Base-by-base conservation (phyloP, 768 basidiomycete genomes). In the Lyophyllum shimeji region DNA sequence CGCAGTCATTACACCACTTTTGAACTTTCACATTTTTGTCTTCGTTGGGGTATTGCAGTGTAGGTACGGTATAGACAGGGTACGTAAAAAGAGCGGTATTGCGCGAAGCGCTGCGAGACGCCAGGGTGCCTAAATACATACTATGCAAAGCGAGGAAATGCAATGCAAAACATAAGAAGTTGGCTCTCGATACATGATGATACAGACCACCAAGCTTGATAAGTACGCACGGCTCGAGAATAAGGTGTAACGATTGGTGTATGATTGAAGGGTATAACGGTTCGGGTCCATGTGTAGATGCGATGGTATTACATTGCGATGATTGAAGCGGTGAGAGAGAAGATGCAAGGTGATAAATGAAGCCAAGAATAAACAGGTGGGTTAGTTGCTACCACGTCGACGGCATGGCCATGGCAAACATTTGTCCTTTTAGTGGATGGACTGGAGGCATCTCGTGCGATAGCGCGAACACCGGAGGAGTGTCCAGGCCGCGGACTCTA, bases 341-440 rank as follows among this genome's bases (percentile, higher is more conserved):
- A 56, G 54, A 49, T 61, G 66, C 53, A 46, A 54, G 27, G 25
- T 5, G 47, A 56, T 21, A 60, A 62, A 61, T 55, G 50, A 58
- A 53, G 52, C 60, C 56, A 61, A 70, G 50, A 58, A 31, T 52
- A 50, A 44, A 50, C 46, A 57, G 56, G 48, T 50, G 57, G 67
- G 65, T 64, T 46, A 57, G 61, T 60, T 46, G 65, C 76, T 77
- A 88, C 86, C 86, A 88, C 18, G 76, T 74, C 1, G 85, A 74
- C 0, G 84, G 83, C 1, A 79, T 71, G 11, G 86, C 86, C 57
- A 82, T 79, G 0, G 86, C 84, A 43, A 85, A 88, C 77, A 85
- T 85, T 66, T 84, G 82, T 6, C 67, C 65, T 67, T 86, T 87
- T 44, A 82, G 71, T 0, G 79, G 78, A 52, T 82, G 75, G 18